Base-by-base conservation (phyloP, 805 yeast species). In the Saccharomyces eubayanus region DNA sequence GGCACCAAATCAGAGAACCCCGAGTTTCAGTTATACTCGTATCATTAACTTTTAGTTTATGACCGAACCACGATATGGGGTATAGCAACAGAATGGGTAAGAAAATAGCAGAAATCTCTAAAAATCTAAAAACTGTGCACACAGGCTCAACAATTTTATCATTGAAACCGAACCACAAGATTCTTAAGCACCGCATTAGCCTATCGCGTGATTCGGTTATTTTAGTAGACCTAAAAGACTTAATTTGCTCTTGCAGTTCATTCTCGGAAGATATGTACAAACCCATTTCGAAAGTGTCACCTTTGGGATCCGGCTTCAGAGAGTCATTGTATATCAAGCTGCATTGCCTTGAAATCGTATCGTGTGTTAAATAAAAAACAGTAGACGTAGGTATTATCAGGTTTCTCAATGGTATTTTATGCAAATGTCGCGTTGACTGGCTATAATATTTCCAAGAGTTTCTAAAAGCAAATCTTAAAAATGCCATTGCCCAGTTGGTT, bases 1-100 rank as follows among this genome's bases (percentile, higher is more conserved):
- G 70, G 69, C 79, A 91, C 97, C 97, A 92, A 21, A 82, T 45
- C 20, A 77, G 61, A 1, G 87, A 79, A 0, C 96, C 96, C 2
- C 77, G 64, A 31, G 84, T 75, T 21, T 78, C 81, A 27, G 49
- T 31, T 3, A 40, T 54, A 41, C 28, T 20, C 31, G 41, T 21
- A 8, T 47, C 47, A 4, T 63, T 51, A 14, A 56, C 53, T 1
- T 59, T 62, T 21, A 51, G 57, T 29, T 50, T 56, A 28, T 51
- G 58, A 20, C 67, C 67, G 47, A 79, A 58, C 47, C 68, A 62
- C 1, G 75, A 60, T 3, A 88, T 72, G 0, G 97, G 97, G n/a
- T 81, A 76, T 0, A 77, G 52, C 6, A 83, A 36, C 2, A 89
- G 56, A 5, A 90, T 78, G 0, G 98, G 98, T 1, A 84, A 49